Base-by-base conservation (phyloP, 768 basidiomycete species). In the Suillus tomentosus region DNA sequence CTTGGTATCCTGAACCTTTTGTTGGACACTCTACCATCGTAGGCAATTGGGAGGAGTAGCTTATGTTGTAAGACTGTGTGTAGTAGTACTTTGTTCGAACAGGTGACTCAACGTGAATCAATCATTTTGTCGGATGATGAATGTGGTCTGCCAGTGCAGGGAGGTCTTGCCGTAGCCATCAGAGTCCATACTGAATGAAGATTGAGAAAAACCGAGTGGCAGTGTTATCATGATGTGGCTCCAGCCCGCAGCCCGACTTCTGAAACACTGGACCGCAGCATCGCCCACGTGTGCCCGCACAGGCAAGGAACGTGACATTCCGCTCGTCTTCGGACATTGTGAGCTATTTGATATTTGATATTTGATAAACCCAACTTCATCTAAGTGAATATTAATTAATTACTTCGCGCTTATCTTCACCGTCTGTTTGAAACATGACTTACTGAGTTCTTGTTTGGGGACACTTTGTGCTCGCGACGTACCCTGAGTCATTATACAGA, bases 1-100 rank as follows among this genome's bases (percentile, higher is more conserved):
- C 68, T 76, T 0, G 66, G 69, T 2, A 68, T 70, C 61, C 70
- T 79, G 1, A 73, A 72, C 57, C 64, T 79, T 15, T 43, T 73
- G 13, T 63, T 70, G 7, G 72, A 79, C 42, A 40, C 15, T 24
- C 5, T 54, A n/a, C 53, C 53, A 19, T 34, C 53, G 53, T 54
- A 54, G 48, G 48, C 22, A 50, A 50, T 7, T 27, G 6, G 14
- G 22, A 48, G 27, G 27, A 34, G 31, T n/a, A 13, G 13, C 39
- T 75, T 48, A 7, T 51, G 27, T 50, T 50, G 48, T 50, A 24
- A 24, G 6, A 31, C 5, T 31, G 19, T 31, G 19, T 17, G 15
- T 13, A 42, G 27, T 53, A 53, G 4, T 31, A 31, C 13, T 31
- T 5, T 51, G 50, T 51, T 51, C 9, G 3, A 2, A 51, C 8